These are phyloP conservation scores for Fragosphaeria purpurea DNA, from an alignment of 2,329 filamentous ascomycete genomes.

Conservation along the genomic window DNA sequence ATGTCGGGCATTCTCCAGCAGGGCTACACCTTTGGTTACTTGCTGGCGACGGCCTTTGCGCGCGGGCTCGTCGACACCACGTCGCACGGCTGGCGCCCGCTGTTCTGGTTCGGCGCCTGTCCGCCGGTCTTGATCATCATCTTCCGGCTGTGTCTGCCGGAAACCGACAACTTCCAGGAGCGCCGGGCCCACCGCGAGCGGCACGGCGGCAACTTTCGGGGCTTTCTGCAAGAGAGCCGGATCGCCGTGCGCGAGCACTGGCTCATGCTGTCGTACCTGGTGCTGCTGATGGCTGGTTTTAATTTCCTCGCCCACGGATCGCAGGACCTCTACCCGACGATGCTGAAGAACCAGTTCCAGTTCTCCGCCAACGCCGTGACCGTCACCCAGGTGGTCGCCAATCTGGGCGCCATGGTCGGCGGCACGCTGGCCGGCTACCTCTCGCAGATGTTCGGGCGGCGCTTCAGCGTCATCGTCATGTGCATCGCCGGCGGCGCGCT, in stretches of 20 bases:
- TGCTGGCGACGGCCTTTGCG: conserved; percentile 47
- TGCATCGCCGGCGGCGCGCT: conserved; percentile 60
- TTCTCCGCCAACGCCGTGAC: conserved; percentile 5
- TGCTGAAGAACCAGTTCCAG: conserved; percentile 26
- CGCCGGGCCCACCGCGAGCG: too few species aligned
- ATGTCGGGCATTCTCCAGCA: conserved; percentile 69
- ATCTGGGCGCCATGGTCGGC: conserved; percentile 58
- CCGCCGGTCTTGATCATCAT: conserved; percentile 72
- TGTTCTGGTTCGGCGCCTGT: conserved; percentile 82
- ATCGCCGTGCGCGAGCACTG: conserved; percentile 71
- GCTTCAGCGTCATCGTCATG: conserved; percentile 54
- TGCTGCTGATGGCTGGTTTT: conserved; percentile 81
- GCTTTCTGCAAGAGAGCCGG: conserved; percentile 64
- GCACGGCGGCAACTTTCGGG: too few species aligned
- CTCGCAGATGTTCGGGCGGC: conserved; percentile 58
- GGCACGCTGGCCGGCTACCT: conserved; percentile 56
- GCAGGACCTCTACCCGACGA: conserved; percentile 41
- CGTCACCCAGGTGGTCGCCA: conserved; percentile 62
- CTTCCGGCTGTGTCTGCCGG: conserved; percentile 57
- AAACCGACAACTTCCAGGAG: too few species aligned
- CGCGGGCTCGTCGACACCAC: conserved; percentile 67
- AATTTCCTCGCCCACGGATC: conserved; percentile 60
- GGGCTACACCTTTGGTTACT: conserved; percentile 59
- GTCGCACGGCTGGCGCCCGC: conserved; percentile 67
- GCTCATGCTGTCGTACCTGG: conserved; percentile 69